These are phyloP conservation scores for Oryza meyeriana DNA, from an alignment of 176 grass and related monocot genomes.

Conservation along the genomic window DNA sequence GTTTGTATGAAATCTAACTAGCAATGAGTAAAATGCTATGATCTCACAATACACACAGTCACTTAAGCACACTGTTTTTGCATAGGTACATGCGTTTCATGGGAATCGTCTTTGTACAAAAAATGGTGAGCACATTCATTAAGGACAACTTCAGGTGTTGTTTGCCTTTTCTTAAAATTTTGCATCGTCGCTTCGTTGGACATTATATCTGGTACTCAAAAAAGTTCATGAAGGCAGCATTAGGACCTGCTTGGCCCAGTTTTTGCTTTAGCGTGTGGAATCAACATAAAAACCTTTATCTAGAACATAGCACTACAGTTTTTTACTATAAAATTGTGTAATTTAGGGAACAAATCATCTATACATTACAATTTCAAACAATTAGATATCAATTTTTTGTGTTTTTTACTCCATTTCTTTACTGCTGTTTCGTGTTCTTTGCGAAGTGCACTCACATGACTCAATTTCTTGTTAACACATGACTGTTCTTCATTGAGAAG, in stretches of 20 bases:
- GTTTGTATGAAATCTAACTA: constrained; percentile 69
- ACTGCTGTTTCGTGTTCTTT: background rate
- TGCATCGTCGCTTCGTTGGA: background rate
- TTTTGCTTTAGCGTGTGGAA: background rate
- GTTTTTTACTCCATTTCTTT: background rate
- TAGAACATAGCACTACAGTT: background rate
- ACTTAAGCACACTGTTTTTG: constrained; percentile 21
- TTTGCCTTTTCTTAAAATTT: background rate
- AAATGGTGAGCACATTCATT: constrained; percentile 67
- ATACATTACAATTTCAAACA: background rate
- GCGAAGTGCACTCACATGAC: background rate
- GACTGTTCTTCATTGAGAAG: constrained; percentile 6
- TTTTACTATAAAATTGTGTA: background rate
- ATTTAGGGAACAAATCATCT: background rate
- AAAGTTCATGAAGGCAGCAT: background rate
- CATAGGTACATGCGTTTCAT: constrained; percentile 88
- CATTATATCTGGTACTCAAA: background rate
- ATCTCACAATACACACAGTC: background rate
- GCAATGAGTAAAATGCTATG: background rate
- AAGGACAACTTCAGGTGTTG: background rate
- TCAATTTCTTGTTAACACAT: background rate
- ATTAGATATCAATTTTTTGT: background rate
- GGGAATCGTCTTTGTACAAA: constrained; percentile 75
- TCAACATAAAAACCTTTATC: background rate
- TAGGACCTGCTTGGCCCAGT: background rate